A percentile compares a stretch with the other conserved stretches of the same genome.
These are phyloP conservation scores for Erythrophleum fordii DNA, from an alignment of 306 rosid genomes.

Conservation along the genomic window DNA sequence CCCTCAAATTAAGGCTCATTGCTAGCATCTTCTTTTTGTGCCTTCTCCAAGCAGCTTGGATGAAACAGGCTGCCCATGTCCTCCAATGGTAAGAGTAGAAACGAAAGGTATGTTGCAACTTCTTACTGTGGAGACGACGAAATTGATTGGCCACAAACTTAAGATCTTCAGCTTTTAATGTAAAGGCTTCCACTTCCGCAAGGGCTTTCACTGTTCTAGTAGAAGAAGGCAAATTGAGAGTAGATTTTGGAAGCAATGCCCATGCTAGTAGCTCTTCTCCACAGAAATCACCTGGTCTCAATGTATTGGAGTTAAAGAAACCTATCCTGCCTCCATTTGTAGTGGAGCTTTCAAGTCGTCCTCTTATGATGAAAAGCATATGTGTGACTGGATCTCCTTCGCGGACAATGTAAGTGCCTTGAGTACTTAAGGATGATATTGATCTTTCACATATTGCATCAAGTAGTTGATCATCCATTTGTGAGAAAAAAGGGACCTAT, in stretches of 20 bases:
- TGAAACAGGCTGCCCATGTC: conserved; percentile 95
- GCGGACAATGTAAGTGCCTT: conserved; percentile 78
- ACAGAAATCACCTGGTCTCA: conserved; percentile 89
- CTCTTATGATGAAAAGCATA: conserved; percentile 90
- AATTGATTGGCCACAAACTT: conserved; percentile 93
- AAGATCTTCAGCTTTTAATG: conserved; percentile 88
- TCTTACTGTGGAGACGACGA: conserved; percentile 87
- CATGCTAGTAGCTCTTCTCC: conserved; percentile 95
- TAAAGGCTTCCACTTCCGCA: conserved; percentile 90
- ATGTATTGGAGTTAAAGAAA: conserved; percentile 80
- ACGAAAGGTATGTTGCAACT: conserved; percentile 87
- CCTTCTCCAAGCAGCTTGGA: conserved; percentile 87
- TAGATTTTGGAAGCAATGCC: conserved; percentile 92
- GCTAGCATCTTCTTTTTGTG: conserved; percentile 64
- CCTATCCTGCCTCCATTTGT: conserved; percentile 91
- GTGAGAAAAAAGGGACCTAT: conserved; percentile 93
- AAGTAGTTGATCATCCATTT: conserved; percentile 86
- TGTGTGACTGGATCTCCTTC: conserved; percentile 95
- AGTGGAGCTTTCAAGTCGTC: conserved; percentile 89
- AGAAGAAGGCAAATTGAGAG: conserved; percentile 82
- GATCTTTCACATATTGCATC: conserved; percentile 90
- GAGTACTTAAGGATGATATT: conserved; percentile 76
- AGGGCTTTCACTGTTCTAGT: conserved; percentile 89
- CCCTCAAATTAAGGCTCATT: conserved; percentile 61
- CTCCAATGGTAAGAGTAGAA: conserved; percentile 97